Evolutionary conservation across 257 asterid genomes (phyloP).

Genomic region (Primulina tabacum): DNA sequence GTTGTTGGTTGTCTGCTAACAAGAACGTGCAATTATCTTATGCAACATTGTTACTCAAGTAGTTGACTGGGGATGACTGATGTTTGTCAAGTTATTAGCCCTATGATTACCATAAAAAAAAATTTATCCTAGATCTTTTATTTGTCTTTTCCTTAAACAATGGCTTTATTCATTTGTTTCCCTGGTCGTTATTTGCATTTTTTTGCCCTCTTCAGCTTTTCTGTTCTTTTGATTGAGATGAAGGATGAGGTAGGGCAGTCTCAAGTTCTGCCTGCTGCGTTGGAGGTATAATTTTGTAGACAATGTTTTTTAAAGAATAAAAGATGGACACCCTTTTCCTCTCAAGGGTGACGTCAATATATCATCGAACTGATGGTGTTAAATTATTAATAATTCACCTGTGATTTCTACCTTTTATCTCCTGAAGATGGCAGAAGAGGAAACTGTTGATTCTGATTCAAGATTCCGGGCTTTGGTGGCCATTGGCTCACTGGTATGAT

Average conservation of each 20-base stretch:
- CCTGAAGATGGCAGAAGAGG: conserved; percentile 87
- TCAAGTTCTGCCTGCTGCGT: conserved; percentile 97
- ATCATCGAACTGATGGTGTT: not conserved
- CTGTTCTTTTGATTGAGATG: conserved; percentile 86
- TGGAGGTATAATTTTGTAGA: conserved; percentile 56
- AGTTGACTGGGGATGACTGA: not conserved
- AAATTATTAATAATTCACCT: conserved; percentile 7
- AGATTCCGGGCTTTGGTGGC: conserved; percentile 89
- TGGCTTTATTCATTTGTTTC: conserved; percentile 17
- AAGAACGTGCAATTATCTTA: conserved; percentile 86
- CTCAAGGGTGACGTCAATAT: conserved; percentile 9
- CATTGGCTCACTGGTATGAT: conserved; percentile 89
- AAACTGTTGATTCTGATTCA: conserved; percentile 59
- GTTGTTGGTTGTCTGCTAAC: conserved; percentile 74
- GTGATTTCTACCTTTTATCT: conserved; percentile 14
- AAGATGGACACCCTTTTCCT: not conserved
- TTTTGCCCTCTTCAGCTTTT: conserved; percentile 58
- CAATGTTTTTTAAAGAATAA: not conserved
- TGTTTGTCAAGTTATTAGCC: conserved; percentile 9
- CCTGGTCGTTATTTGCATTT: conserved; percentile 4
- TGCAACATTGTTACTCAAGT: conserved; percentile 91
- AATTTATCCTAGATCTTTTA: not conserved
- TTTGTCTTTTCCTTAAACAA: conserved; percentile 1
- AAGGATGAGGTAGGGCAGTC: conserved; percentile 92
- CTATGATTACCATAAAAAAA: not conserved